phyloP scores from a whole-genome alignment of 352 stramenopile genomes.

The Phytophthora macrochlamydospora region DNA sequence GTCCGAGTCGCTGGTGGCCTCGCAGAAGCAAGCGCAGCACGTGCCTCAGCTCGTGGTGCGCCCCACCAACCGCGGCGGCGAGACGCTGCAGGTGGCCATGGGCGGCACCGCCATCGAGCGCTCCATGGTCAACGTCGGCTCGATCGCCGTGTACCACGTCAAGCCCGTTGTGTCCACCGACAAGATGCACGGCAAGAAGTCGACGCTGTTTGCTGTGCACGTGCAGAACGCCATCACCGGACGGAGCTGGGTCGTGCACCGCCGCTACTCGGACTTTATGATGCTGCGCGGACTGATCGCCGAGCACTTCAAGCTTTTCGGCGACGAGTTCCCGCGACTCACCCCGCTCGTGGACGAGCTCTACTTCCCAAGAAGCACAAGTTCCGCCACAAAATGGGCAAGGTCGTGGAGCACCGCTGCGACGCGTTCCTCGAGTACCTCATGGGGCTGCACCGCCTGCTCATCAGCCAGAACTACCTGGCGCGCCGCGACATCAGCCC shows the following conservation, averaged over 20 bases:
- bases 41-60: slow-evolving; percentile 53
- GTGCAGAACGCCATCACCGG: slow-evolving; percentile 78
- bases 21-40: slow-evolving; percentile 26
- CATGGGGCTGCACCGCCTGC: slow-evolving; percentile 59
- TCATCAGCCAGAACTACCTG: slow-evolving; percentile 69
- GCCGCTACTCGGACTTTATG: slow-evolving; percentile 69
- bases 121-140: slow-evolving; percentile 64
- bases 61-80: slow-evolving; percentile 30
- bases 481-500: slow-evolving; percentile 58
- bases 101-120: slow-evolving; percentile 66
- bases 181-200: slow-evolving; percentile 42
- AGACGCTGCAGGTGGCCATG: slow-evolving; percentile 53
- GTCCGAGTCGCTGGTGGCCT: slow-evolving; percentile 15
- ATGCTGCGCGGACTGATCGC: slow-evolving; percentile 55
- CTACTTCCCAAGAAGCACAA: slow-evolving; percentile 77
- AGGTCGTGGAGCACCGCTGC: slow-evolving; percentile 65
- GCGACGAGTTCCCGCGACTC: slow-evolving; percentile 57
- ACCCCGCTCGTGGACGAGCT: slow-evolving; percentile 46
- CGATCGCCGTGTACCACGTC: slow-evolving; percentile 65
- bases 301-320: slow-evolving; percentile 62
- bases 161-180: slow-evolving; percentile 46
- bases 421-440: slow-evolving; percentile 73
- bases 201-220: slow-evolving; percentile 64
- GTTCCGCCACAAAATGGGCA: slow-evolving; percentile 55
- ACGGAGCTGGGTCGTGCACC: slow-evolving; percentile 74